phyloP scores from a whole-genome alignment of 2,329 filamentous ascomycete species.

The Fusarium sp. region DNA sequence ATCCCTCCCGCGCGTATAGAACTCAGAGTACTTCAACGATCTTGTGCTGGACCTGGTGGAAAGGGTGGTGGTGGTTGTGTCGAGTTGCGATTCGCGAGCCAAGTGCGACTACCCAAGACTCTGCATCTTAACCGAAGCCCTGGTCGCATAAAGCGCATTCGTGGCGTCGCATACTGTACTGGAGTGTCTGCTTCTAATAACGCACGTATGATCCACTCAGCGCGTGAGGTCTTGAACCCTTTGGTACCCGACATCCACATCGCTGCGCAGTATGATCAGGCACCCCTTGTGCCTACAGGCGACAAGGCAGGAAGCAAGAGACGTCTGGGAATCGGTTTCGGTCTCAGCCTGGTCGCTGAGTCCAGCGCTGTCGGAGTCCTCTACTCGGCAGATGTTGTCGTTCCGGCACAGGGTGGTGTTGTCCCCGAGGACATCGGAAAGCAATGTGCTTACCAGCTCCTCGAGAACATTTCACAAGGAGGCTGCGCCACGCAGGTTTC shows the following conservation, averaged over 20 bases:
- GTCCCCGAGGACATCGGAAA: constrained; percentile 92
- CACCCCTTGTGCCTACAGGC: constrained; percentile 66
- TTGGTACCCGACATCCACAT: constrained; percentile 92
- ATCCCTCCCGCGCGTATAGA: constrained; percentile 85
- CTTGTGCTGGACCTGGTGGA: constrained; percentile 80
- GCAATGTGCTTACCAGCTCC: constrained; percentile 86
- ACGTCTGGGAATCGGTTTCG: constrained; percentile 89
- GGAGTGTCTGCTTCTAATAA: constrained; percentile 95
- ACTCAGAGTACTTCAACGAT: constrained; percentile 82
- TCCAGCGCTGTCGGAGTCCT: constrained; percentile 83
- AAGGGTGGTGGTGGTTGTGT: constrained; percentile 89
- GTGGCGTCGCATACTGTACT: constrained; percentile 93
- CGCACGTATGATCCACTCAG: constrained; percentile 91
- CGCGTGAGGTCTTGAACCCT: constrained; percentile 86
- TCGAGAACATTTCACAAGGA: constrained; percentile 84
- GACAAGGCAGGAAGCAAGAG: constrained; percentile 68
- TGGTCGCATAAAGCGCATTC: constrained; percentile 86
- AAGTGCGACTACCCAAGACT: constrained; percentile 93
- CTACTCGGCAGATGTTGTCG: constrained; percentile 86
- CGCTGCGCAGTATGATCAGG: constrained; percentile 80
- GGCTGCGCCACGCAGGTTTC: constrained; percentile 83
- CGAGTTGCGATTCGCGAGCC: constrained; percentile 92
- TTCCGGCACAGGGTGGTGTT: constrained; percentile 81
- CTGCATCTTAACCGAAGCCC: constrained; percentile 86
- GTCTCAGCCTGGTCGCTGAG: constrained; percentile 90